Percentiles rank a stretch among this genome's conserved stretches.
Evolutionary conservation across 1,139 yeast genomes (phyloP).

Genomic region (Yamadazyma diospyri): DNA sequence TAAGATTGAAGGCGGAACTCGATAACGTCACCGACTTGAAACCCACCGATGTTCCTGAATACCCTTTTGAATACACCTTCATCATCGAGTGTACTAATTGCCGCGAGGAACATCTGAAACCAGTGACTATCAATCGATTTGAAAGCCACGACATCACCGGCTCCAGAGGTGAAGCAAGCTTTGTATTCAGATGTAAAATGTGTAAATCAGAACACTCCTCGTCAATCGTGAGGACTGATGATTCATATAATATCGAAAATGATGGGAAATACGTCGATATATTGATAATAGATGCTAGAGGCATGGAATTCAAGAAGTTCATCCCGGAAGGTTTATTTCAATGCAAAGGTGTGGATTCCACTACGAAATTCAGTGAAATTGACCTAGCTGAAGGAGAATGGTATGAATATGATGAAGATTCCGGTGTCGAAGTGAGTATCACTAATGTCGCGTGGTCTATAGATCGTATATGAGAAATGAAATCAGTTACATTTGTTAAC

Average conservation of each 20-base stretch:
- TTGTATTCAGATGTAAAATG: constrained; percentile 70
- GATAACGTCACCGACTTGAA: constrained; percentile 59
- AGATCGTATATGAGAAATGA: constrained; percentile 9
- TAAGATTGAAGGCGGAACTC: constrained; percentile 59
- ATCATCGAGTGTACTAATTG: constrained; percentile 74
- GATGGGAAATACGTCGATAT: constrained; percentile 38
- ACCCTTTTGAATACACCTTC: constrained; percentile 75
- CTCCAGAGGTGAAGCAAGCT: constrained; percentile 80
- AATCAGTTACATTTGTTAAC: no score
- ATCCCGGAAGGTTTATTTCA: constrained; percentile 65
- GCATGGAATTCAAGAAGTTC: constrained; percentile 70
- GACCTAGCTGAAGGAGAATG: constrained; percentile 81
- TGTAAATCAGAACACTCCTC: constrained; percentile 52
- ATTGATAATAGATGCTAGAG: constrained; percentile 79
- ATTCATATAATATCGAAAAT: constrained; percentile 24
- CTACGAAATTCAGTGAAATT: constrained; percentile 57
- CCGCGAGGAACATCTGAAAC: constrained; percentile 72
- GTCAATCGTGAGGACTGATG: constrained; percentile 32
- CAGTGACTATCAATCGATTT: constrained; percentile 65
- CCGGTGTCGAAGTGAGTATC: constrained; percentile 76
- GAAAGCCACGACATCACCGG: constrained; percentile 63
- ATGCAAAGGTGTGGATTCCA: constrained; percentile 54
- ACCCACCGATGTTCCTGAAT: constrained; percentile 57
- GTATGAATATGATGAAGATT: constrained; percentile 92
- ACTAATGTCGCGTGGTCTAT: constrained; percentile 61